Base-by-base conservation (phyloP, 2,329 filamentous ascomycete species). In the Aspergillus japonicus region DNA sequence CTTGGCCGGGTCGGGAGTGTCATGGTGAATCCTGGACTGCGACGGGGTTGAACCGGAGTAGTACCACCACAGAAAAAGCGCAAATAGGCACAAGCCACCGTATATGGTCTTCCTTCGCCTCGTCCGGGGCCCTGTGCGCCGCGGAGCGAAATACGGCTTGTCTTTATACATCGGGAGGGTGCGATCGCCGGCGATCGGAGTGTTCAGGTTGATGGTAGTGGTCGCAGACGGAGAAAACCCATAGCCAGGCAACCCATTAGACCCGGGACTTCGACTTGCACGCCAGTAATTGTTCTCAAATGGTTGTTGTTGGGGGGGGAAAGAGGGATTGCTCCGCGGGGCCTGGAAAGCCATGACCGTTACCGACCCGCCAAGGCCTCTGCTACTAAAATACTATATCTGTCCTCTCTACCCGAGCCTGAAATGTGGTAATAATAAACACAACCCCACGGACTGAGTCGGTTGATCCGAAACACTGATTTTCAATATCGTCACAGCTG, bases 141-240 rank as follows among this genome's bases (percentile, higher is more conserved):
- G 81, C 62, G 77, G 73, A n/a, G 75, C 69, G 59, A 76, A 80
- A 73, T 91, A 95, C n/a, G 95, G 95, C 76, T 99, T 99, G 79
- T 99, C 95, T 78, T 99, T 99, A 81, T 99, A 99, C 90, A 98
- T 93, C 50, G 95, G 95, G 63, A 99, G 80, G 59, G 86, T 81
- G 77, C 84, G 81, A 51, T 82, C 80, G 53, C 77, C 76, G 42
- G 87, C 85, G 63, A 93, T 87, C 61, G 92, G 83, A 60, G 81
- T 82, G 54, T 84, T 84, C 39, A 91, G 80, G 62, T 84, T 86
- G 67, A 85, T 84, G 52, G 88, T 81, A 44, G 91, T 81, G 51
- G 79, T 82, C 60, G 79, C 77, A 50, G 74, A 65, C 65, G 61
- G 73, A 23, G 66, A 69, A 55, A 71, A 71, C 49, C 74, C 74